Conservation (phyloP, 257 asterid genomes). For the Leonotis leonurus region DNA sequence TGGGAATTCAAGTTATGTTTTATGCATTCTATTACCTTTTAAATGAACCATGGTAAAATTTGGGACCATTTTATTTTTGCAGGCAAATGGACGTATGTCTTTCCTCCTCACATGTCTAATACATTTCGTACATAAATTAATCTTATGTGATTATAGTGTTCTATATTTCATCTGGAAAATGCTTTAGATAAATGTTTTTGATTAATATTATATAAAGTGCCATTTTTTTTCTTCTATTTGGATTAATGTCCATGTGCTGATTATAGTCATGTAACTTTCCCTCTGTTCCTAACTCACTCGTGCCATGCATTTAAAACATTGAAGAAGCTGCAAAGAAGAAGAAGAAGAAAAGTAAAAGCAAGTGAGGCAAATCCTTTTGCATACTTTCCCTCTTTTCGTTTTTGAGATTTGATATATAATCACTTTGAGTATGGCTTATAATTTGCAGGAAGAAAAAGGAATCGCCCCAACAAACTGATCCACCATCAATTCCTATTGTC, state of each 20-base stretch:
- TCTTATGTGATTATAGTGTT: too few species aligned
- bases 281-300: slow-evolving; percentile 11
- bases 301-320: slow-evolving; percentile 21
- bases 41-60: neutral
- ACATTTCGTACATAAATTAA: neutral
- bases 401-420: neutral
- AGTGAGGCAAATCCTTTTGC: slow-evolving; percentile 42
- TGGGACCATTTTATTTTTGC: too few species aligned
- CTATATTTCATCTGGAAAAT: neutral
- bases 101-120: neutral
- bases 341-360: slow-evolving; percentile 89
- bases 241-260: neutral
- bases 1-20: too few species aligned
- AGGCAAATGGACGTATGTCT: too few species aligned
- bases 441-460: slow-evolving; percentile 79
- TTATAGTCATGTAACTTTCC: neutral
- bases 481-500: slow-evolving; percentile 74
- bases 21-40: neutral
- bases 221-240: neutral
- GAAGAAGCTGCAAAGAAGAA: slow-evolving; percentile 88
- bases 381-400: neutral
- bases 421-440: neutral
- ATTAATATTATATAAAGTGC: neutral
- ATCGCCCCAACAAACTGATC: slow-evolving; percentile 73
- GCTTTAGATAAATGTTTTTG: neutral